These are phyloP conservation scores for Caloboletus inedulis DNA, from an alignment of 1,284 basidiomycete genomes.

Conservation along the genomic window DNA sequence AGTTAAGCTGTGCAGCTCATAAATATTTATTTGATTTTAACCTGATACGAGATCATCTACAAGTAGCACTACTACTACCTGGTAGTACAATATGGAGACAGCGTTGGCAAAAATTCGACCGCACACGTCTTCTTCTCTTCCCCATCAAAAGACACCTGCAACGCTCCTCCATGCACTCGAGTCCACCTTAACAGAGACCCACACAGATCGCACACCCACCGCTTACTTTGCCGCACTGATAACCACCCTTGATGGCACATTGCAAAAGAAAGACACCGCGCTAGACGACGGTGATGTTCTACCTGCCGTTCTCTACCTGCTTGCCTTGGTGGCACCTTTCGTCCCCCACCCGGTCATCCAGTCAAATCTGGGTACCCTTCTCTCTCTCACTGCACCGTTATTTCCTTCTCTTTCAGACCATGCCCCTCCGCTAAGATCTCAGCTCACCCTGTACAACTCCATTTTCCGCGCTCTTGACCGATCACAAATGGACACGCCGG, in stretches of 20 bases:
- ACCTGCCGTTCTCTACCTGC: constrained; percentile 87
- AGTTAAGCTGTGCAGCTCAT: constrained; percentile 3
- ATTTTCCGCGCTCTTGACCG: constrained; percentile 67
- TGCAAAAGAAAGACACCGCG: constrained; percentile 60
- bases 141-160: constrained; percentile 90
- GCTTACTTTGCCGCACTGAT: constrained; percentile 89
- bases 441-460: constrained; percentile 69
- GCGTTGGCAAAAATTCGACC: constrained; percentile 85
- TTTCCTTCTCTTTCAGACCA: constrained; percentile 65
- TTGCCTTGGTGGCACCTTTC: constrained; percentile 75
- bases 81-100: constrained; percentile 45
- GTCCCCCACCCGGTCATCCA: constrained; percentile 75
- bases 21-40: background rate
- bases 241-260: constrained; percentile 72
- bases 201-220: constrained; percentile 66
- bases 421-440: constrained; percentile 71
- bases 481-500: constrained; percentile 65
- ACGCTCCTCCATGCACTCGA: constrained; percentile 88
- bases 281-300: constrained; percentile 79
- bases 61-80: too few relatives aligned
- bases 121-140: constrained; percentile 76
- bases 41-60: background rate
- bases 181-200: constrained; percentile 79
- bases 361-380: constrained; percentile 59
- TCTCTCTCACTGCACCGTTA: constrained; percentile 74